A percentile compares a stretch with the other conserved stretches of the same genome.
Conservation (phyloP, 495 filamentous ascomycete species). For the Aspergillus sclerotiicarbonarius region DNA sequence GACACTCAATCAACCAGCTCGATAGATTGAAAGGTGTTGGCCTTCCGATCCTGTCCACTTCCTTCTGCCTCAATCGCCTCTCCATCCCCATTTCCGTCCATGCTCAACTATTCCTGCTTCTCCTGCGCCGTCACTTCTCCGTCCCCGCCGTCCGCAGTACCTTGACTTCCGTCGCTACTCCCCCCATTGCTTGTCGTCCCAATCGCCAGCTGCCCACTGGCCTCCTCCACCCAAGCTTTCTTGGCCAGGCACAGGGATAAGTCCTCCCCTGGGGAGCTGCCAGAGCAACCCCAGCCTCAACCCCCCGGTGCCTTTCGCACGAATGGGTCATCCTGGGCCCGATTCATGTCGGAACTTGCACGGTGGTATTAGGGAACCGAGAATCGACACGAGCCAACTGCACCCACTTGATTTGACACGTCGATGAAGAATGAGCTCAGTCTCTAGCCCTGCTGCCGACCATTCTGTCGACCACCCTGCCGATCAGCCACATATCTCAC, state of each 20-base stretch:
- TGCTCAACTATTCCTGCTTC: neutral
- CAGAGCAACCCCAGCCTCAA: neutral
- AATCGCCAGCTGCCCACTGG: neutral
- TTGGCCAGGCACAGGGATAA: neutral
- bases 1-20: slow-evolving; percentile 2
- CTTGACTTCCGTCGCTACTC: neutral
- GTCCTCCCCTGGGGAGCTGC: neutral
- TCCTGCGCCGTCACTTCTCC: neutral
- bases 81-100: neutral
- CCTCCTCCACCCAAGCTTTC: neutral
- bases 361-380: slow-evolving; percentile 17
- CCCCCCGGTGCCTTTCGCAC: slow-evolving; percentile 9
- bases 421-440: slow-evolving; percentile 29
- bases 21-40: neutral
- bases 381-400: neutral
- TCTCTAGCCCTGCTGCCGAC: slow-evolving; percentile 20
- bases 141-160: neutral
- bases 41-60: neutral
- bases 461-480: slow-evolving; percentile 22
- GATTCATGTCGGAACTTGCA: slow-evolving; percentile 13
- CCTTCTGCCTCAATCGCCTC: neutral
- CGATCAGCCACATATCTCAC: slow-evolving; percentile 14
- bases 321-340: slow-evolving; percentile 19
- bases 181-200: neutral
- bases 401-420: neutral